Percentiles rank a stretch among this genome's conserved stretches.
phyloP scores from a whole-genome alignment of 306 rosid species.

The Prunus campanulata region DNA sequence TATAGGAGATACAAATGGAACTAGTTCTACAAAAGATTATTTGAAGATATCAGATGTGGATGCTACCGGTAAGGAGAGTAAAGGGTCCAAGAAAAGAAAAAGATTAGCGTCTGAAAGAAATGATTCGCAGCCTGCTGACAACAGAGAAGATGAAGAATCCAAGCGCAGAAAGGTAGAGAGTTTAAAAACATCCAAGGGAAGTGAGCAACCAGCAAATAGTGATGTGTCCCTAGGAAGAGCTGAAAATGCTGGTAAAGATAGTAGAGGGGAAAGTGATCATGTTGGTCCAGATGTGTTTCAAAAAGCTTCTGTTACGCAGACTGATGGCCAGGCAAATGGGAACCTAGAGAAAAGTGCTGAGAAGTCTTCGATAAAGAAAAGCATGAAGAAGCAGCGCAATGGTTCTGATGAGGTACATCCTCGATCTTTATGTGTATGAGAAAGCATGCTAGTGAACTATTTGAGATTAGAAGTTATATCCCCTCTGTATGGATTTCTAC shows the following conservation, averaged over 20 bases:
- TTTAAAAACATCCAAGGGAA: conserved; percentile 31
- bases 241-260: conserved; percentile 15
- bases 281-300: conserved; percentile 13
- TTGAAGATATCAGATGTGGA: conserved; percentile 28
- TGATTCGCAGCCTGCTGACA: conserved; percentile 35
- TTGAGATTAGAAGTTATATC: background rate
- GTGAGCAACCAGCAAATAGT: conserved; percentile 22
- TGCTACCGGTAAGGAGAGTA: conserved; percentile 27
- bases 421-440: background rate
- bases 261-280: conserved; percentile 10
- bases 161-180: conserved; percentile 55
- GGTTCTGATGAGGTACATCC: conserved; percentile 69
- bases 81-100: conserved; percentile 68
- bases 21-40: conserved; percentile 29
- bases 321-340: conserved; percentile 29
- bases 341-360: conserved; percentile 35
- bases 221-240: conserved; percentile 19
- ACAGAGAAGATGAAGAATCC: conserved; percentile 47
- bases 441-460: background rate
- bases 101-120: conserved; percentile 50
- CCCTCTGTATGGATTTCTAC: background rate
- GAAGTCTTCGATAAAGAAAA: conserved; percentile 40
- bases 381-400: conserved; percentile 46
- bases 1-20: conserved; percentile 20
- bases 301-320: conserved; percentile 21